These are phyloP conservation scores for Barbatosphaeria neglecta DNA, from an alignment of 495 filamentous ascomycete genomes.

Conservation along the genomic window DNA sequence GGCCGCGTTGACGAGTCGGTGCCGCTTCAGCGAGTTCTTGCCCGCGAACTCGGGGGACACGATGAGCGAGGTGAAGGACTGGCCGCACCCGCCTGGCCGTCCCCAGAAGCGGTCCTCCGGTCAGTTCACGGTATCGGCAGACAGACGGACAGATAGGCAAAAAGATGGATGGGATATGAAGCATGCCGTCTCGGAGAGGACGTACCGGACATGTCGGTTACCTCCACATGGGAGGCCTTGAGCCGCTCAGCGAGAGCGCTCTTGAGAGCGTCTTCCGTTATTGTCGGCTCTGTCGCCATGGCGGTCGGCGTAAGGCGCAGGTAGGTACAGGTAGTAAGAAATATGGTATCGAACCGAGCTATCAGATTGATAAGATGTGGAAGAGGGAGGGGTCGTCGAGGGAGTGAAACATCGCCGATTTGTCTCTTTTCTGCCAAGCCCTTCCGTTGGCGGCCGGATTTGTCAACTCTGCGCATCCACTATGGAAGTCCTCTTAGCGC, in stretches of 20 bases:
- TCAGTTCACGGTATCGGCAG: too few species aligned
- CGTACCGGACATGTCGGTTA: constrained; percentile 86
- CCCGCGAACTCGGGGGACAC: constrained; percentile 79
- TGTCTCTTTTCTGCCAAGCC: background rate
- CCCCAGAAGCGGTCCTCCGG: too few species aligned
- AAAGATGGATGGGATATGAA: background rate
- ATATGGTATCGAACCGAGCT: too few species aligned
- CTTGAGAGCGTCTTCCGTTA: constrained; percentile 60
- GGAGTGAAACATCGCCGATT: background rate
- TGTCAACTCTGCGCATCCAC: background rate
- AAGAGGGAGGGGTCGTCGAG: background rate
- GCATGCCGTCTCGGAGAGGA: background rate
- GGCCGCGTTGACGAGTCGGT: constrained; percentile 77
- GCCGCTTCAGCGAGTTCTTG: constrained; percentile 77
- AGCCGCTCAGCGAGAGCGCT: constrained; percentile 59
- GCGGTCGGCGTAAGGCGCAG: constrained; percentile 1
- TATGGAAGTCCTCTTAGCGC: background rate
- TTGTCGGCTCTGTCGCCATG: constrained; percentile 41
- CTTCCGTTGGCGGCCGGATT: background rate
- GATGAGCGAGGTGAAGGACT: constrained; percentile 85
- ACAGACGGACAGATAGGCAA: background rate
- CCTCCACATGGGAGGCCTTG: constrained; percentile 74
- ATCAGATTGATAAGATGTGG: constrained; percentile 7
- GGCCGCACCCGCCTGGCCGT: constrained; percentile 80
- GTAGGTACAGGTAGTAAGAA: too few species aligned